Base-by-base conservation (phyloP, 345 rosid species). In the Iberis pinnata region DNA sequence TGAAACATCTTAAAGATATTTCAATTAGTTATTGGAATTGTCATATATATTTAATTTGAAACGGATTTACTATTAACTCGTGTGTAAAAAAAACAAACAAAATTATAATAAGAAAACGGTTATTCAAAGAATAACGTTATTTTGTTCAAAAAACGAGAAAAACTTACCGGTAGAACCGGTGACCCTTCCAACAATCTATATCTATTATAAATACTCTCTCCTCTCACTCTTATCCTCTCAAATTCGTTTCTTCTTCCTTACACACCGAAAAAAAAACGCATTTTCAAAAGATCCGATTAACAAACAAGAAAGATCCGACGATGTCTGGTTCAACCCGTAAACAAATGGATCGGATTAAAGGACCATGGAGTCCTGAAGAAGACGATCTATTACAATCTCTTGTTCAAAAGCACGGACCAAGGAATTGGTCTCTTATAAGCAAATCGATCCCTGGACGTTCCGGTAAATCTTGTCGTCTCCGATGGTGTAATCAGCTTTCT, bases 401-500 rank as follows among this genome's bases (percentile, higher is more conserved):
- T 18, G 96, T 90, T 4, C 78, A 72, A 16, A 76, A 60, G 19
- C 84, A 87, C 62, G 96, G 98, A 9, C 81, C 98, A 0, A 72
- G 98, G 22, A 90, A 90, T 76, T 90, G 98, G 98, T 82, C 98
- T 15, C 51, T 84, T 5, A 90, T 90, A 22, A 90, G 96, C 83
- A 82, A 79, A 65, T 80, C 96, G 8, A 87, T 90, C 11, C 83
- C 95, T 11, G 98, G 98, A 8, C 70, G 98, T 37, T 87, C 96
- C 19, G 98, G 98, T 0, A 90, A 90, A 64, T 86, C 96, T 2
- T 90, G 98, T 33, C 70, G 98, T 50, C 74, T 89, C 49, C 82
- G 97, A 12, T 89, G 97, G 97, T 86, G 97, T 58, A 89, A 89
- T 70, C 98, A 90, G 82, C 81, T 90, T 3, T 86, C 96, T 0